These are phyloP conservation scores for Salix suchowensis DNA, from an alignment of 345 rosid species.

Conservation along the genomic window DNA sequence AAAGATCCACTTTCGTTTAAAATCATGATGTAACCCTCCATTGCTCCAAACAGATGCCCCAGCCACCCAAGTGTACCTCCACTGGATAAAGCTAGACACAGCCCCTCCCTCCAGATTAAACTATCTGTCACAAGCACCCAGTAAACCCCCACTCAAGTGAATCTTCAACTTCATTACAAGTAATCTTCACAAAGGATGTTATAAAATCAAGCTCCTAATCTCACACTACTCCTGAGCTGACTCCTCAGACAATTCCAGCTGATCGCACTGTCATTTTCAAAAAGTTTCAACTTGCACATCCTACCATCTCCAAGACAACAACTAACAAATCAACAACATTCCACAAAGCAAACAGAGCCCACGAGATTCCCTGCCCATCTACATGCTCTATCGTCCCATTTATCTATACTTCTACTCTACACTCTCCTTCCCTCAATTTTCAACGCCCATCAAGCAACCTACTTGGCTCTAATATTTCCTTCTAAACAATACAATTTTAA, in stretches of 20 bases:
- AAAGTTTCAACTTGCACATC: neutral
- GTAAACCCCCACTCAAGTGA: neutral
- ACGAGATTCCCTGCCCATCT: neutral
- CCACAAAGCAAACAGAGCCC: neutral
- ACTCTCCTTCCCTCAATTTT: neutral
- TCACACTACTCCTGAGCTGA: neutral
- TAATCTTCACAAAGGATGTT: neutral
- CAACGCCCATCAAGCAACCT: neutral
- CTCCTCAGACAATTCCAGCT: neutral
- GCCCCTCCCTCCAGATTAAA: neutral
- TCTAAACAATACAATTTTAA: neutral
- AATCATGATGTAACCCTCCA: neutral
- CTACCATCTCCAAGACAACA: neutral
- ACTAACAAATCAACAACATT: neutral
- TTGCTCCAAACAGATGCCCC: neutral
- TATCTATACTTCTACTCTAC: neutral
- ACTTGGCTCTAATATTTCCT: neutral
- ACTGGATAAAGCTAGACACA: too few relatives aligned
- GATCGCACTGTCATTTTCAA: neutral
- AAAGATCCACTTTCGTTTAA: neutral
- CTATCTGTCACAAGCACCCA: neutral
- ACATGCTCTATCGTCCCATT: neutral
- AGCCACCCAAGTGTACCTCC: neutral
- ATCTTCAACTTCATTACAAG: neutral
- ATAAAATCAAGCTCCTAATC: neutral